Evolutionary conservation across 176 grass and related monocot genomes (phyloP).

Genomic region (Luzula sylvatica): DNA sequence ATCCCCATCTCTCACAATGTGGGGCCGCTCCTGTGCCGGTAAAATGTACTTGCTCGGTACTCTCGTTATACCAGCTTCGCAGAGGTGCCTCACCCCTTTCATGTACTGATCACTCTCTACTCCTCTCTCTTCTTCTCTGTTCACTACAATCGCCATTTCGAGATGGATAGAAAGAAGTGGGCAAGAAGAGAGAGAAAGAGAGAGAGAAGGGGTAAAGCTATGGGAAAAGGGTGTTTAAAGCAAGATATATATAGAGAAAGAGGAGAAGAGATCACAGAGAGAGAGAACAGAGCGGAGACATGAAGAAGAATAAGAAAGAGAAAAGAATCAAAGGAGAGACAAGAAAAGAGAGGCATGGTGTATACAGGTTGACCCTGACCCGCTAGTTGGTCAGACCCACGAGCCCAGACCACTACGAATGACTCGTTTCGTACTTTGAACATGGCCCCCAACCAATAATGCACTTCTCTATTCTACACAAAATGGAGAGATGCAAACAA

Average conservation of each 20-base stretch:
- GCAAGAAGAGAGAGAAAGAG: neutral
- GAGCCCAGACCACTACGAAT: neutral
- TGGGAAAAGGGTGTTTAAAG: neutral
- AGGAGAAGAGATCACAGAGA: neutral
- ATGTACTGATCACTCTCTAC: neutral
- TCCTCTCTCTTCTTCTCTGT: constrained; percentile 5
- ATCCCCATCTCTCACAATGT: neutral
- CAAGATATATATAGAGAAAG: constrained; percentile 18
- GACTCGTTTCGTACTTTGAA: neutral
- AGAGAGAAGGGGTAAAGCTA: constrained; percentile 2
- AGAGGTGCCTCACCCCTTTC: constrained; percentile 58
- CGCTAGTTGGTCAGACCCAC: constrained; percentile 12
- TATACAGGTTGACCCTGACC: constrained; percentile 21
- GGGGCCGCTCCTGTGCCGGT: constrained; percentile 39
- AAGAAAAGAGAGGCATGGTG: neutral
- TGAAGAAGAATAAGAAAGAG: neutral
- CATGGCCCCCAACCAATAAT: too few relatives aligned
- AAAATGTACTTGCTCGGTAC: constrained; percentile 52
- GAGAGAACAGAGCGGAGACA: neutral
- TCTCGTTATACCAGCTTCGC: constrained; percentile 39
- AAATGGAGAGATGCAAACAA: neutral
- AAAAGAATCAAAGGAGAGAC: neutral
- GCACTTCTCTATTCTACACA: neutral
- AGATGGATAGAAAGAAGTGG: neutral
- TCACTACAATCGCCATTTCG: neutral